Evolutionary conservation across 805 yeast genomes (phyloP), one percentile per base, ranked within the genome.

Genomic region (Zygosaccharomyces bailii): DNA sequence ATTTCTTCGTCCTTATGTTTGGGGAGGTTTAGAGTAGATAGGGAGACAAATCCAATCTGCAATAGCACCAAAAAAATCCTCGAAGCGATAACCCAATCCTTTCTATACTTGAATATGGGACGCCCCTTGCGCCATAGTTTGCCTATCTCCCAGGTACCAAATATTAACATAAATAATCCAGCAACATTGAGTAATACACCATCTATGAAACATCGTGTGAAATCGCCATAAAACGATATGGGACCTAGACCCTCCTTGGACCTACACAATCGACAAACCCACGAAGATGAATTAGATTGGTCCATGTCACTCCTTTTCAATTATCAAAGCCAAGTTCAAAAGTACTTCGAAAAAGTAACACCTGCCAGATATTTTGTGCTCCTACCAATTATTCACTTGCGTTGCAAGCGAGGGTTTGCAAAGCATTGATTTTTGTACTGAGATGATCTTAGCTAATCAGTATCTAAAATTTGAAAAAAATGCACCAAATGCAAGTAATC

Each of bases 201-300:
- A 52, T 78, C 79, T 13, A 75, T 67, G 55, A 81, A 76, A 50
- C 86, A 80, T 5, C 78, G 78, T 1, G 85, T 74, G 41, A 81
- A 69, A 52, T 81, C 87, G 30, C 74, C 74, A 57, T 75, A 71
- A 14, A 43, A 55, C 1, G 75, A 70, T 4, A 73, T 53, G 7
- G 75, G 75, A 10, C 73, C 75, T 60, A 72, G 65, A 2, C 73
- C 73, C 47, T 69, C 75, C 5, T 41, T 33, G 23, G 67, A 61
- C 16, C 55, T 52, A 41, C 68, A 63, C 25, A 55, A 48, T 32
- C 39, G 34, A 44, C 61, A 56, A 18, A 38, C 23, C 47, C 48
- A 42, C 24, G 44, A 38, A 21, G 33, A 41, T 31, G 39, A 29
- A 29, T 27, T 41, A 16, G 30, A 35, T 13, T 33, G 27, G 20